phyloP scores from a whole-genome alignment of 441 rosid genomes.

The Theobroma grandiflorum region DNA sequence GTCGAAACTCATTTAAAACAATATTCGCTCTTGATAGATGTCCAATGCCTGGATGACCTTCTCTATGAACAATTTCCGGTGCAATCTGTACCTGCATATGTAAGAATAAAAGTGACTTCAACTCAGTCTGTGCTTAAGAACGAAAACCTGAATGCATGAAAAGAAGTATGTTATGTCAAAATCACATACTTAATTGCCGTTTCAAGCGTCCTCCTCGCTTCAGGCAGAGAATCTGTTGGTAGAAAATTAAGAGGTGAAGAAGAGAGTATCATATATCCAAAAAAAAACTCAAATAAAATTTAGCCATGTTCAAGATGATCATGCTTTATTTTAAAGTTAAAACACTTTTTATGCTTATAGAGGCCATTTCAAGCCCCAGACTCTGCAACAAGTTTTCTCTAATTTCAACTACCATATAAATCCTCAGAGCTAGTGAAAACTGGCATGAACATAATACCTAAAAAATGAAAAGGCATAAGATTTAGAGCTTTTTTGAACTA shows the following conservation, averaged over 20 bases:
- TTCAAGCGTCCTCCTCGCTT: constrained; percentile 61
- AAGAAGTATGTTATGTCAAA: background rate
- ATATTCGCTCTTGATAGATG: constrained; percentile 73
- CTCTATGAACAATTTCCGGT: constrained; percentile 71
- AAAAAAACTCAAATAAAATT: background rate
- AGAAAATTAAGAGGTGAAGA: constrained; percentile 14
- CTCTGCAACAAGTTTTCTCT: background rate
- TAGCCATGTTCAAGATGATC: background rate
- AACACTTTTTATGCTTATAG: background rate
- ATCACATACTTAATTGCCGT: constrained; percentile 66
- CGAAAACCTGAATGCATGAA: background rate
- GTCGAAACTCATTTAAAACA: constrained; percentile 42
- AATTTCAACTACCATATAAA: background rate
- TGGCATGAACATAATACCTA: background rate
- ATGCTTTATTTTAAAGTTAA: too few species aligned
- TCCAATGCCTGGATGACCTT: constrained; percentile 74
- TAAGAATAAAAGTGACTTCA: background rate
- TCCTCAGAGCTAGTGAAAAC: background rate
- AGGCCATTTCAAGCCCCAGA: constrained; percentile 5
- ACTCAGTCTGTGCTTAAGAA: background rate
- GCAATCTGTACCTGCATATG: constrained; percentile 70
- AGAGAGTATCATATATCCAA: constrained; percentile 7
- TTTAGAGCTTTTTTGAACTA: background rate
- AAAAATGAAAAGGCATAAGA: background rate
- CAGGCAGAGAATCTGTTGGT: constrained; percentile 60